Base-by-base conservation (phyloP, 805 yeast species). In the Candida rishiriensis region DNA sequence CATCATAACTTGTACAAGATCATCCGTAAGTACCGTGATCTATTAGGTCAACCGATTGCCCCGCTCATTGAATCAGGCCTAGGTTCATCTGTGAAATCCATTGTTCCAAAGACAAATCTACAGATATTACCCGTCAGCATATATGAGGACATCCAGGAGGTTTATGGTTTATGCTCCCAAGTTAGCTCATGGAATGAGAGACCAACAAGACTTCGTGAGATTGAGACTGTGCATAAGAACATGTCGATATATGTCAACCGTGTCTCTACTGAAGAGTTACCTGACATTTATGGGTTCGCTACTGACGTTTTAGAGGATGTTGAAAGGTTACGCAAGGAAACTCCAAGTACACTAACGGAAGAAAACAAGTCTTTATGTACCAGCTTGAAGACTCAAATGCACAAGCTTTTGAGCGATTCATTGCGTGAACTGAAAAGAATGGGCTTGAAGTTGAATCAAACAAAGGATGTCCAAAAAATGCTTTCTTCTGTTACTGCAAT, bases 1-100 rank as follows among this genome's bases (percentile, higher is more conserved):
- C 99, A 95, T 59, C 79, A 80, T 51, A 79, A 74, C 54, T 78
- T 93, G 42, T 91, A 83, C 76, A 93, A 89, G 64, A 61, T 86
- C 41, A 85, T 91, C 10, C 75, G 89, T 46, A 88, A 88, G 61
- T 93, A 87, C 60, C 78, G 98, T 42, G 73, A 74, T 2, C 56
- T 83, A 29, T 63, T 90, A 10, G 61, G 72, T 6, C 72, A 72
- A 18, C 70, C 76, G 1, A 79, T 85, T 0, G 63, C 73, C 1
- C 52, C 73, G 0, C 45, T 84, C 3, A 74, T 89, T 42, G 91
- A 85, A 56, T 56, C 57, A 13, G 95, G 93, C 16, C 49, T 81
- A 13, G 41, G 64, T 1, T n/a, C 46, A 2, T 30, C 38, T 7
- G 15, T 10, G 3, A 49, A 46, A 15, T 30, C 48, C 3, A 26